Evolutionary conservation across 2,329 filamentous ascomycete genomes (phyloP).

Genomic region (Blumeriella jaapii): DNA sequence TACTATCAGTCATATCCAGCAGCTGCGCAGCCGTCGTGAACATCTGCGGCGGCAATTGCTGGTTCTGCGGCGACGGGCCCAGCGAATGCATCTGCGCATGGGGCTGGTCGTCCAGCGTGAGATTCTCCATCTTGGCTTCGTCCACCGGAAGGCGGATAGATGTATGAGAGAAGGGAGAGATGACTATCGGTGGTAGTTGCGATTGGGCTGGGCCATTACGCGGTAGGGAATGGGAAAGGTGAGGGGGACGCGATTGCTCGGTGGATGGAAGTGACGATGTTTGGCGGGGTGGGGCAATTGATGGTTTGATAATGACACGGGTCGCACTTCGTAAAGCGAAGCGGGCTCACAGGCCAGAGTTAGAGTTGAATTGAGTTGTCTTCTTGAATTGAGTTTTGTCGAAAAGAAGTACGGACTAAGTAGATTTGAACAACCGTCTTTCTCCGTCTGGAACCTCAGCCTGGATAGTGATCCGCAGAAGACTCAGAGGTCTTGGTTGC

Average conservation of each 20-base stretch:
- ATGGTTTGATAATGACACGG: slow-evolving; percentile 8
- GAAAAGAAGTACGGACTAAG: no score
- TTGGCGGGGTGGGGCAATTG: slow-evolving; percentile 1
- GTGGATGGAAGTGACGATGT: slow-evolving; percentile 4
- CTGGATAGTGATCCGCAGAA: no score
- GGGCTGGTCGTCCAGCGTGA: slow-evolving; percentile 37
- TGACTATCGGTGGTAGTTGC: slow-evolving; percentile 3
- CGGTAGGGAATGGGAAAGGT: background rate
- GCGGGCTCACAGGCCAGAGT: no score
- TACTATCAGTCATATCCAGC: slow-evolving; percentile 94
- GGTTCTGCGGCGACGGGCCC: slow-evolving; percentile 28
- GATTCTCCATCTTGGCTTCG: slow-evolving; percentile 38
- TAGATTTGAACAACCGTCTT: no score
- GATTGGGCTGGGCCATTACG: slow-evolving; percentile 6
- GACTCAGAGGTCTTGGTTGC: no score
- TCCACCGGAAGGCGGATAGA: background rate
- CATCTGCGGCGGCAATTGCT: slow-evolving; percentile 83
- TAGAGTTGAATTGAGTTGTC: no score
- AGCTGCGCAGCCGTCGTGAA: slow-evolving; percentile 96
- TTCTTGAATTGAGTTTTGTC: background rate
- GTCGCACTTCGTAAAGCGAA: no score
- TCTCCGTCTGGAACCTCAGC: no score
- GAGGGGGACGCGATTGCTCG: background rate
- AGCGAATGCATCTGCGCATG: slow-evolving; percentile 10
- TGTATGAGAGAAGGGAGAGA: background rate